Percentiles rank a stretch among this genome's conserved stretches.
Evolutionary conservation across 805 yeast genomes (phyloP).

Genomic region (Metschnikowia baotianmanensis): DNA sequence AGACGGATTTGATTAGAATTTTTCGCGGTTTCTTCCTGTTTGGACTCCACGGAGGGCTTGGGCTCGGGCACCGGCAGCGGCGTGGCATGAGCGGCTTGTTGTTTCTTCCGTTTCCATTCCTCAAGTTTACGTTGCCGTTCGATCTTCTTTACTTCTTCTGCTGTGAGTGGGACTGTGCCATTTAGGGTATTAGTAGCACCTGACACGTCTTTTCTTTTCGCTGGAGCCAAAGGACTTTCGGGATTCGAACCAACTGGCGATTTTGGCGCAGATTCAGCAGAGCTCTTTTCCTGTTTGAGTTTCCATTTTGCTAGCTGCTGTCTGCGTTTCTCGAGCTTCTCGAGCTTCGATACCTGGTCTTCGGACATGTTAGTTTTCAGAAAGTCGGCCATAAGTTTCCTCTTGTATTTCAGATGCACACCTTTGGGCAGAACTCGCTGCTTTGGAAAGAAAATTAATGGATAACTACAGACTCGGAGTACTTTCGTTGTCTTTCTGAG

Average conservation of each 20-base stretch:
- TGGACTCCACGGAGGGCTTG: constrained; percentile 1
- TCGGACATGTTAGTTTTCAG: constrained; percentile 18
- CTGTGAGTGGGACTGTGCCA: background rate
- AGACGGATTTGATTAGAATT: constrained; percentile 31
- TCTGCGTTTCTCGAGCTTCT: constrained; percentile 42
- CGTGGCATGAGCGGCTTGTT: constrained; percentile 8
- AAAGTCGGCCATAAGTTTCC: background rate
- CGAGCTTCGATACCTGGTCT: constrained; percentile 23
- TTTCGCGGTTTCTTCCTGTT: constrained; percentile 10
- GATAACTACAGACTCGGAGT: too few relatives aligned
- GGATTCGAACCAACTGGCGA: background rate
- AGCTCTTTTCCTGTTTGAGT: constrained; percentile 48
- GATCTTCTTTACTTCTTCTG: constrained; percentile 10
- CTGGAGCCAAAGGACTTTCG: background rate
- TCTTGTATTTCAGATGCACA: constrained; percentile 8
- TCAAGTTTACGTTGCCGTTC: constrained; percentile 18
- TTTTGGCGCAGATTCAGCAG: constrained; percentile 1
- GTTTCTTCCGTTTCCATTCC: constrained; percentile 21
- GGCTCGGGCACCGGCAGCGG: background rate
- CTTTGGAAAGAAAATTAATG: background rate
- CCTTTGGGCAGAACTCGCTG: constrained; percentile 5
- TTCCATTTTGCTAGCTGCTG: constrained; percentile 62
- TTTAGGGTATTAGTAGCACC: background rate
- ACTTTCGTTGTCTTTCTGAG: too few relatives aligned
- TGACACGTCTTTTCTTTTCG: background rate